Evolutionary conservation across 176 grass and related monocot species (phyloP), one percentile per base, ranked within the genome.

Genomic region (Dendrocalamus sinicus): DNA sequence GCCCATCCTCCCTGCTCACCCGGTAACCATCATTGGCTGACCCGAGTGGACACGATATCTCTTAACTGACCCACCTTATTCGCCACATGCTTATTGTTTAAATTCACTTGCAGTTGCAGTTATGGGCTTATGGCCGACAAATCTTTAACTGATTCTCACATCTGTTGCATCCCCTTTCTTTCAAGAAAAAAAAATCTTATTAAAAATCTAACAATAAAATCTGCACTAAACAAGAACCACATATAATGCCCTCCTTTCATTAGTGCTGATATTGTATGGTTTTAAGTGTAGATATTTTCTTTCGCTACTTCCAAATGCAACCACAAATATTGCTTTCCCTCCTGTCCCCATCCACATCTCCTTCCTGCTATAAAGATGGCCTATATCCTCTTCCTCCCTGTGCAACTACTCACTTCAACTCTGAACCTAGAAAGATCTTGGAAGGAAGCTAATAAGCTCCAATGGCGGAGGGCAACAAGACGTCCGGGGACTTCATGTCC

Each of bases 401-500:
- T 20, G 41, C 79, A 58, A 17, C 24, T 48, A 1, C 28, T 45
- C 20, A 14, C 35, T 26, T 22, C 59, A 10, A 12, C 24, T 54
- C 15, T 69, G 53, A 55, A 12, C 66, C 5, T 54, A 12, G 54
- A 50, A 77, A 77, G 32, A 72, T 53, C 55, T 40, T 75, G 14
- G 19, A 50, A 39, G 65, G 12, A 55, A 37, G 28, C 11, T 40
- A 0, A 2, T 4, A 79, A 73, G 57, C 32, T 44, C 24, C n/a
- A 35, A 90, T 86, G 89, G 89, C 67, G 4, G 79, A 82, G 39
- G 55, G 17, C 3, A 82, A 65, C 17, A 77, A 24, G 28, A 8
- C 59, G 14, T 88, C 89, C 32, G 43, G 76, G 47, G 82, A 75
- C 37, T 79, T 98, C 19, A 70, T 98, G 80, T 92, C 95, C 60